Evolutionary conservation across 306 rosid species (phyloP).

Genomic region (Cucumis hystrix): DNA sequence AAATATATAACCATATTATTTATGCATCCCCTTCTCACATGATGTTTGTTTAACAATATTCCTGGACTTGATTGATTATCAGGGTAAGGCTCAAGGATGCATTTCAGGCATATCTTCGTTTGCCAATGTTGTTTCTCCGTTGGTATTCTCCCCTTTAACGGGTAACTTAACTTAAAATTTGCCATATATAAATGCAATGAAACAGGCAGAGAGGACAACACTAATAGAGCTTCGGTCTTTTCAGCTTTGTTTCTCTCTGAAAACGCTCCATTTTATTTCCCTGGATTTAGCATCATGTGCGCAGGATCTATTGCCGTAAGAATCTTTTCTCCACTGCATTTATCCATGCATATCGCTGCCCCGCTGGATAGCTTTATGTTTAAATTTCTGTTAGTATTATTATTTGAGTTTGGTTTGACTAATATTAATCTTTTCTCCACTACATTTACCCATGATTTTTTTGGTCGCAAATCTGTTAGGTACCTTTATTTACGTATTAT

Average conservation of each 20-base stretch:
- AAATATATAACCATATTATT: background rate
- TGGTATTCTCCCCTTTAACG: slow-evolving; percentile 84
- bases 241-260: slow-evolving; percentile 81
- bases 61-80: background rate
- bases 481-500: too few species aligned
- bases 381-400: background rate
- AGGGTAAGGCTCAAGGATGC: slow-evolving; percentile 97
- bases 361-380: too few species aligned
- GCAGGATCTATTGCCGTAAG: slow-evolving; percentile 72
- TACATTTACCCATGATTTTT: too few species aligned
- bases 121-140: slow-evolving; percentile 68
- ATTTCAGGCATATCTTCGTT: slow-evolving; percentile 85
- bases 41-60: background rate
- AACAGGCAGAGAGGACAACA: background rate
- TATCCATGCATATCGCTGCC: background rate
- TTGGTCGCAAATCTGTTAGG: too few species aligned
- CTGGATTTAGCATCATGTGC: slow-evolving; percentile 86
- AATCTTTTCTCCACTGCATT: background rate
- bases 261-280: slow-evolving; percentile 67
- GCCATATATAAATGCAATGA: background rate
- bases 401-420: background rate
- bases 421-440: background rate
- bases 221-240: background rate
- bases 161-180: slow-evolving; percentile 24
- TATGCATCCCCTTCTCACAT: background rate